Conservation (phyloP, 768 basidiomycete species). For the Calocybe cyanea region DNA sequence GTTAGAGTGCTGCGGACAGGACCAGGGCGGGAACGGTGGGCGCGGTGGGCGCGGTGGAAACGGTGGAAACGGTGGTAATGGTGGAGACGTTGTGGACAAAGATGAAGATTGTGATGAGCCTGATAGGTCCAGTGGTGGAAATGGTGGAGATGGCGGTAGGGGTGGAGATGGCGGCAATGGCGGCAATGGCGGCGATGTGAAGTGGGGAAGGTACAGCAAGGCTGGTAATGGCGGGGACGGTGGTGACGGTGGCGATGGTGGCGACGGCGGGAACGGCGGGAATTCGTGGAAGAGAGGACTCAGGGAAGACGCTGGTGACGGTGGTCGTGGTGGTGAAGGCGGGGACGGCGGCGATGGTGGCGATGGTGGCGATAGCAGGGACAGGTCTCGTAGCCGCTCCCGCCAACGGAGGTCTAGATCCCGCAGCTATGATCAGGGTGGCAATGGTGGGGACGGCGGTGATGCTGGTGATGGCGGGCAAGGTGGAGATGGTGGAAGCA, state of each 20-base stretch:
- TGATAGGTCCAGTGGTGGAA: background rate
- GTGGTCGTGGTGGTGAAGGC: constrained; percentile 4
- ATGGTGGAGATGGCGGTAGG: background rate
- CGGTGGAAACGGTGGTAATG: constrained; percentile 10
- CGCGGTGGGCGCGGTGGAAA: constrained; percentile 1
- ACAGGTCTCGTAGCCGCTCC: background rate
- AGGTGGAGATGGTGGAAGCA: constrained; percentile 1
- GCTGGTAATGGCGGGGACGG: constrained; percentile 6
- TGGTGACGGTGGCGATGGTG: constrained; percentile 4
- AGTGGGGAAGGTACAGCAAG: constrained; percentile 3
- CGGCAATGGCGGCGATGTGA: constrained; percentile 6
- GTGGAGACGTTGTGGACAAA: constrained; percentile 8
- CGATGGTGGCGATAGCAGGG: background rate
- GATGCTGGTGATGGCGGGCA: constrained; percentile 2
- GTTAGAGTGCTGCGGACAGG: constrained; percentile 13
- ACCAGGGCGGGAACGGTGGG: constrained; percentile 6
- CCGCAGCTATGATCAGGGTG: background rate
- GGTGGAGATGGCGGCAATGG: constrained; percentile 9
- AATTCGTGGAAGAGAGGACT: background rate
- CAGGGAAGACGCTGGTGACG: constrained; percentile 4
- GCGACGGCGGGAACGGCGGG: constrained; percentile 1
- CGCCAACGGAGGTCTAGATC: background rate
- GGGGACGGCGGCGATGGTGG: constrained; percentile 10
- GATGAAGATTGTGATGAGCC: background rate
- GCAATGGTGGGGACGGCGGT: constrained; percentile 6